Percentiles rank a stretch among this genome's conserved stretches.
phyloP scores from a whole-genome alignment of 1,284 basidiomycete species.

The Sanguinoderma infundibulare region DNA sequence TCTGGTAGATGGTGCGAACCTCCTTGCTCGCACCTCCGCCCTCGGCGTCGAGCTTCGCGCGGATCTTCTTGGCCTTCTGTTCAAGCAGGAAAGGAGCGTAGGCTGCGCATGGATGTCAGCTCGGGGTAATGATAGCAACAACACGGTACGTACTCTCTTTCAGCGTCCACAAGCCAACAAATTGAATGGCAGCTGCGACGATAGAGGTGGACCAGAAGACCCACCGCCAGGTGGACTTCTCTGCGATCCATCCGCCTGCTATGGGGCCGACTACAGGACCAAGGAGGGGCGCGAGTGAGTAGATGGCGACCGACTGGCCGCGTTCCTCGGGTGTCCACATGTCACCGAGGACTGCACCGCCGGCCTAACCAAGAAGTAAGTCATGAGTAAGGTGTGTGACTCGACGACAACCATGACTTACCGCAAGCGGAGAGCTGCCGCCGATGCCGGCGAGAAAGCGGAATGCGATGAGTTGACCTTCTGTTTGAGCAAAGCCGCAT shows the following conservation, averaged over 20 bases:
- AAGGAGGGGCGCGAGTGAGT: constrained; percentile 66
- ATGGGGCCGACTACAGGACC: constrained; percentile 71
- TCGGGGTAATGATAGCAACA: background rate
- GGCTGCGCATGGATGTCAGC: constrained; percentile 40
- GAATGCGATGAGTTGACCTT: constrained; percentile 61
- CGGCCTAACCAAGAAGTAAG: constrained; percentile 43
- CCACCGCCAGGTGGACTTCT: constrained; percentile 68
- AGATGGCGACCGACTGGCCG: constrained; percentile 69
- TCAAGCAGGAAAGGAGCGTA: constrained; percentile 67
- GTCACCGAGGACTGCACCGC: constrained; percentile 74
- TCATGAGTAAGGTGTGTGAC: background rate
- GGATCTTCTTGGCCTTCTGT: constrained; percentile 57
- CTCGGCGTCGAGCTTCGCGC: constrained; percentile 49
- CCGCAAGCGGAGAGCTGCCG: constrained; percentile 63
- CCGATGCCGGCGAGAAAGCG: constrained; percentile 66
- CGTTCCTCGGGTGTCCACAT: constrained; percentile 72
- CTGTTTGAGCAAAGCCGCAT: constrained; percentile 65
- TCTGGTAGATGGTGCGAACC: constrained; percentile 52
- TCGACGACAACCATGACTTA: constrained; percentile 30
- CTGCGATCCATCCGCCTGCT: constrained; percentile 66
- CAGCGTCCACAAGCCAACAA: constrained; percentile 60
- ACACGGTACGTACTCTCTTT: constrained; percentile 58
- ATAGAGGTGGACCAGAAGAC: constrained; percentile 71
- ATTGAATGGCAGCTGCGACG: constrained; percentile 51
- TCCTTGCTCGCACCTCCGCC: constrained; percentile 38